A percentile compares a stretch with the other conserved stretches of the same genome.
Conservation (phyloP, 1,139 yeast species). For the Lodderomyces orthopsilosis region DNA sequence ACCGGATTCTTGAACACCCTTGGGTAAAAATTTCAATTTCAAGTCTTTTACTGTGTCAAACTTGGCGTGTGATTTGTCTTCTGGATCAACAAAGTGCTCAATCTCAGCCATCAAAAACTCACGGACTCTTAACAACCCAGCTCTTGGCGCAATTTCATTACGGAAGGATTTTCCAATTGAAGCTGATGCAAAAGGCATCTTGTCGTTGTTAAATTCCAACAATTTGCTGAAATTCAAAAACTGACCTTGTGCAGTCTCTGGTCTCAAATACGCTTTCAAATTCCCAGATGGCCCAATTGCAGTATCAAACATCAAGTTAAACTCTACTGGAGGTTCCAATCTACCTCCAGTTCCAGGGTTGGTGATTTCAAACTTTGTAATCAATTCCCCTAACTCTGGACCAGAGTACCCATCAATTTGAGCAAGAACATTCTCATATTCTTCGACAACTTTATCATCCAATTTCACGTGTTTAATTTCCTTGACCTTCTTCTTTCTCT, state of each 20-base stretch:
- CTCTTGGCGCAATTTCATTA: conserved; percentile 97
- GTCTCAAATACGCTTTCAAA: conserved; percentile 91
- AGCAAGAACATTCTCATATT: conserved; percentile 84
- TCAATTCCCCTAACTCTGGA: conserved; percentile 84
- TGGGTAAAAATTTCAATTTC: conserved; percentile 76
- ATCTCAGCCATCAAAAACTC: conserved; percentile 99
- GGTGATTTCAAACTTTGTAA: conserved; percentile 73
- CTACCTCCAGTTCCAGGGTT: conserved; percentile 89
- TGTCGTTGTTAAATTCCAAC: conserved; percentile 90
- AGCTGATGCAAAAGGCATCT: conserved; percentile 99
- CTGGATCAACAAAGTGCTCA: conserved; percentile 96
- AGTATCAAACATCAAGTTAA: conserved; percentile 98
- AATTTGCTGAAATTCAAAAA: conserved; percentile 92
- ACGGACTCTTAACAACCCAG: conserved; percentile 95
- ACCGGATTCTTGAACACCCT: conserved; percentile 84
- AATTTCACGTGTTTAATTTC: conserved; percentile 86
- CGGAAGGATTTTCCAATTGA: conserved; percentile 98
- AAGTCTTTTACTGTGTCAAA: conserved; percentile 75
- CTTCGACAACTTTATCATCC: conserved; percentile 73
- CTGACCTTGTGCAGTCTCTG: conserved; percentile 99
- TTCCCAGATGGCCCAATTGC: conserved; percentile 99
- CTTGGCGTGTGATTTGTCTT: conserved; percentile 75
- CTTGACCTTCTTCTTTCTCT: conserved; percentile 96
- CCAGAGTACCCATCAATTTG: conserved; percentile 96
- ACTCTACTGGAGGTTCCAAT: conserved; percentile 87